Base-by-base conservation (phyloP, 768 basidiomycete species). In the Mycena pura region DNA sequence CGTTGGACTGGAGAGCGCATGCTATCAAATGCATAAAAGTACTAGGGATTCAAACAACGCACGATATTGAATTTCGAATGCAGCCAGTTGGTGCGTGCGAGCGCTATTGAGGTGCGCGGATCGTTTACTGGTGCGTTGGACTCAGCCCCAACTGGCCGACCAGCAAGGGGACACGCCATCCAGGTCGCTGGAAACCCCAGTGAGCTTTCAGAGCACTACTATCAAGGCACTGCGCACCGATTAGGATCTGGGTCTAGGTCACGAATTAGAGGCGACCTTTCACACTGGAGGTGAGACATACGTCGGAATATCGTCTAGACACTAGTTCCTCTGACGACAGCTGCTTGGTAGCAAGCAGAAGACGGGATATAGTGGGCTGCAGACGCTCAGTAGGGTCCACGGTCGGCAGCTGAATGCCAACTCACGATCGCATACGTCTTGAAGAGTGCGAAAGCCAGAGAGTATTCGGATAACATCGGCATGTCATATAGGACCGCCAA, bases 361-460 rank as follows among this genome's bases (percentile, higher is more conserved):
- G 64, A 41, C 75, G 72, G 3, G 83, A 83, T 17, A 83, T 81
- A 0, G 78, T 74, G 2, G 83, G 83, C 83, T 85, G 32, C 8
- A 43, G 19, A 38, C n/a, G 21, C 27, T 21, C 3, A 21, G 28
- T 40, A 27, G 57, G 19, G 34, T 9, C 29, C 5, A 31, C 15
- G 10, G 15, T 39, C 49, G 8, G 29, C 31, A 56, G 28, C 19
- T 9, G 45, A 31, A 48, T 14, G 55, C 49, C 11, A 74, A n/a
- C 80, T 62, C 58, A 84, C 82, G 55, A 82, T 76, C 2, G 65
- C 80, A 67, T 82, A 84, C 3, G 83, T 84, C 70, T 83, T 84
- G 76, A 84, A 84, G 59, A 85, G 65, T 3, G 83, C 84, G 67
- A 85, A 82, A 1, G 80, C 71, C 29, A 80, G 44, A 0, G 82